phyloP scores from a whole-genome alignment of 257 asterid genomes.

The Salvia splendens region DNA sequence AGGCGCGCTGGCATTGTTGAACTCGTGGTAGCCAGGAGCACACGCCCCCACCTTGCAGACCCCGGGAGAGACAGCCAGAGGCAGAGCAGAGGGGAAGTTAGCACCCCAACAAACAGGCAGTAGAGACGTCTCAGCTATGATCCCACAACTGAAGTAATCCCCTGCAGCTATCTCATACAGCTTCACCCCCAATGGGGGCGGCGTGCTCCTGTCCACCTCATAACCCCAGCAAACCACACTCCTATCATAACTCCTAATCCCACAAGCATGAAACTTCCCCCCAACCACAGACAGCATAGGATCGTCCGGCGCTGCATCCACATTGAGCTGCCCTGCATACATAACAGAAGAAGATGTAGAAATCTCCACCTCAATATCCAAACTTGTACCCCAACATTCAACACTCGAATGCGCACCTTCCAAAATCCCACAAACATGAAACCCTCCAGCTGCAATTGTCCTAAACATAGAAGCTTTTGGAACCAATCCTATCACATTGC shows the following conservation, averaged over 20 bases:
- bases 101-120: conserved; percentile 87
- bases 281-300: conserved; percentile 76
- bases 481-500: conserved; percentile 53
- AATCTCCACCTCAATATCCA: conserved; percentile 56
- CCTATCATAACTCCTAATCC: conserved; percentile 65
- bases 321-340: conserved; percentile 49
- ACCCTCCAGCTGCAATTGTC: conserved; percentile 88
- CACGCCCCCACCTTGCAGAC: conserved; percentile 60
- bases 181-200: conserved; percentile 68
- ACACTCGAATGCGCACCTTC: conserved; percentile 58
- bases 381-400: conserved; percentile 77
- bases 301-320: conserved; percentile 56
- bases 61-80: conserved; percentile 74
- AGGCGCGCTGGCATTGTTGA: conserved; percentile 51
- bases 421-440: conserved; percentile 85
- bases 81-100: conserved; percentile 67
- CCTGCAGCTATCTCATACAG: conserved; percentile 86
- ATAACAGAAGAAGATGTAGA: conserved; percentile 35
- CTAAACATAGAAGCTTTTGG: conserved; percentile 56
- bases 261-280: conserved; percentile 85
- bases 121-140: conserved; percentile 60
- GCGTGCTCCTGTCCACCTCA: conserved; percentile 62
- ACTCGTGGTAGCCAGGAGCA: conserved; percentile 53
- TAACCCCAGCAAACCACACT: conserved; percentile 87
- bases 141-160: conserved; percentile 87